These are phyloP conservation scores for Viola pubescens DNA, from an alignment of 441 rosid species.

Conservation along the genomic window DNA sequence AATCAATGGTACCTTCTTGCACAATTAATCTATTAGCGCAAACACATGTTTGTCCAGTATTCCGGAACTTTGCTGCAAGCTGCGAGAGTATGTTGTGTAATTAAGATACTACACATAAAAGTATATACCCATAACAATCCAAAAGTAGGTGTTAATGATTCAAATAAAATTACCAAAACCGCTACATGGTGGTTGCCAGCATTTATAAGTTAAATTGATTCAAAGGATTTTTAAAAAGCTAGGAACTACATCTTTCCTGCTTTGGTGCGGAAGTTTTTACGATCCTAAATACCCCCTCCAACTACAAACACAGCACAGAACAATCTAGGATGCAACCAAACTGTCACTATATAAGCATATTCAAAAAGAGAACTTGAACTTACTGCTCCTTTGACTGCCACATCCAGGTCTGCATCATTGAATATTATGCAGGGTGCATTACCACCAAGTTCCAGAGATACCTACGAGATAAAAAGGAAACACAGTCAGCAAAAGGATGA, in stretches of 20 bases:
- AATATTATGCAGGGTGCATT: slow-evolving; percentile 98
- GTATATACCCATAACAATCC: not conserved
- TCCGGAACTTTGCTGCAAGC: slow-evolving; percentile 95
- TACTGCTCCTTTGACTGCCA: slow-evolving; percentile 93
- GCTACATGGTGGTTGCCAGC: no score
- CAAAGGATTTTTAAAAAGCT: no score
- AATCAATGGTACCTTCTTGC: slow-evolving; percentile 67
- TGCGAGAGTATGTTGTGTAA: slow-evolving; percentile 29
- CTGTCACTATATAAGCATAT: slow-evolving; percentile 3
- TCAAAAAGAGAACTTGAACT: slow-evolving; percentile 23
- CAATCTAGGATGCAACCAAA: not conserved
- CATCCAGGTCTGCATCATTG: slow-evolving; percentile 92
- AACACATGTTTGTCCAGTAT: slow-evolving; percentile 97
- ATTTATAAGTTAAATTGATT: no score
- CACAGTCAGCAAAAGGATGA: slow-evolving; percentile 19
- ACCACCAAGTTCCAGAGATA: slow-evolving; percentile 96
- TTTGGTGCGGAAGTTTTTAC: no score
- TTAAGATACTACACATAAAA: not conserved
- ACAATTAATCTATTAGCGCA: slow-evolving; percentile 88
- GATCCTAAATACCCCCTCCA: not conserved
- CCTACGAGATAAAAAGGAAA: slow-evolving; percentile 30
- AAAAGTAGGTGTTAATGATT: not conserved
- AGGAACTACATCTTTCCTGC: no score
- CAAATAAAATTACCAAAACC: no score
- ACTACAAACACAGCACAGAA: slow-evolving; percentile 5